Percentiles rank a stretch among this genome's conserved stretches.
Conservation (phyloP, 108 stramenopile genomes). For the Cyclotella baltica region DNA sequence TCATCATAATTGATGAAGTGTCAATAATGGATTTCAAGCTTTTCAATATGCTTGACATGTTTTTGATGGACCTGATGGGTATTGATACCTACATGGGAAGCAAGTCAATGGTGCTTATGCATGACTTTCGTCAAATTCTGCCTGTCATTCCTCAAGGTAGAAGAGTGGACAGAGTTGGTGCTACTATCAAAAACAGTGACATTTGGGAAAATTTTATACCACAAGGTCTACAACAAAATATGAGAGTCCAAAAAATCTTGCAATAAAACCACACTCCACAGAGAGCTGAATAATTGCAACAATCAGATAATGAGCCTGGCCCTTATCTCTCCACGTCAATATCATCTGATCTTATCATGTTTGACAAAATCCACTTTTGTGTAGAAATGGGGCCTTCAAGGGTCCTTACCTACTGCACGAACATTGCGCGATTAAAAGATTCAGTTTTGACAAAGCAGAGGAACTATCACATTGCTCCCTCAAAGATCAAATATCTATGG, state of each 20-base stretch:
- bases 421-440: too few relatives aligned
- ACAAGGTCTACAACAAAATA: not conserved
- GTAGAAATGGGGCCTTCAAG: too few relatives aligned
- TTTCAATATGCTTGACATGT: conserved; percentile 11
- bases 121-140: conserved; percentile 20
- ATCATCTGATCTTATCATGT: too few relatives aligned
- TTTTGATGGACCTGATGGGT: conserved; percentile 11
- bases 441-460: too few relatives aligned
- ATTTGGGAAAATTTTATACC: conserved; percentile 8
- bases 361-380: too few relatives aligned
- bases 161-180: conserved; percentile 1
- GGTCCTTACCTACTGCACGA: too few relatives aligned
- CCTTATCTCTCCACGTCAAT: too few relatives aligned
- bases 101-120: conserved; percentile 11
- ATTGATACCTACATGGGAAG: conserved; percentile 9
- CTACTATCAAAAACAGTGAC: not conserved
- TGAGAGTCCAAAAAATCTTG: conserved; percentile 14
- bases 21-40: not conserved
- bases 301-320: too few relatives aligned
- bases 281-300: not conserved
- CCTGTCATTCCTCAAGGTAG: conserved; percentile 6
- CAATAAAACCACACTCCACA: not conserved
- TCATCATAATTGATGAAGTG: conserved; percentile 29
- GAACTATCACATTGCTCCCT: too few relatives aligned
- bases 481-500: too few relatives aligned